These are phyloP conservation scores for Hymenotorrendiella dingleyae DNA, from an alignment of 2,329 filamentous ascomycete genomes.

Conservation along the genomic window DNA sequence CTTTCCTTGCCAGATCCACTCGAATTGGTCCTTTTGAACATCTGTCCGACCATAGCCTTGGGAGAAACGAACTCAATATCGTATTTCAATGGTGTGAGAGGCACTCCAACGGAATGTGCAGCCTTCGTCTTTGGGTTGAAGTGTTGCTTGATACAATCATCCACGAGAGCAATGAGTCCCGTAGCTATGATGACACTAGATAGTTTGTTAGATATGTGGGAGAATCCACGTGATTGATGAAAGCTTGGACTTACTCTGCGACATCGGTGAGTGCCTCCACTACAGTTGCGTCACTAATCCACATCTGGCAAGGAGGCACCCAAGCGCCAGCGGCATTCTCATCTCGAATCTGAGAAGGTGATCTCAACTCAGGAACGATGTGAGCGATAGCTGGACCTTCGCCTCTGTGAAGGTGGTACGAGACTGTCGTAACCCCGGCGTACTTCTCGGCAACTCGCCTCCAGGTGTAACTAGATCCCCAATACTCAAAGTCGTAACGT, in stretches of 20 bases:
- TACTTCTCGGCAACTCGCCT: slow-evolving; percentile 66
- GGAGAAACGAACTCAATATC: slow-evolving; percentile 58
- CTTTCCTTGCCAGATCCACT: slow-evolving; percentile 18
- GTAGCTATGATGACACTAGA: slow-evolving; percentile 78
- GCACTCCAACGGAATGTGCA: slow-evolving; percentile 44
- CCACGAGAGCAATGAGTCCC: slow-evolving; percentile 81
- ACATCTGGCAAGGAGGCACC: slow-evolving; percentile 86
- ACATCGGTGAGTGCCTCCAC: slow-evolving; percentile 67
- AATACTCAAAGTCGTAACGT: slow-evolving; percentile 89
- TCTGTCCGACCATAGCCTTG: slow-evolving; percentile 56
- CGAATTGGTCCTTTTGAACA: slow-evolving; percentile 48
- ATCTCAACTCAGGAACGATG: slow-evolving; percentile 74
- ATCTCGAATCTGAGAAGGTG: slow-evolving; percentile 60
- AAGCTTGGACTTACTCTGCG: slow-evolving; percentile 64
- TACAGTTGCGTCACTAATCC: slow-evolving; percentile 72
- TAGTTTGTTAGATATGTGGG: slow-evolving; percentile 7
- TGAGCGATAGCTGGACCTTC: slow-evolving; percentile 66
- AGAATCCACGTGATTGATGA: background rate
- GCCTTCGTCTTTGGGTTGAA: slow-evolving; percentile 34
- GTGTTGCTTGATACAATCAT: slow-evolving; percentile 73
- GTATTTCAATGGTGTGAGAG: slow-evolving; percentile 40
- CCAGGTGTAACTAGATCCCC: slow-evolving; percentile 84
- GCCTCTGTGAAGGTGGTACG: slow-evolving; percentile 73
- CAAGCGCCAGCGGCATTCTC: slow-evolving; percentile 79
- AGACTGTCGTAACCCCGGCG: slow-evolving; percentile 55